phyloP scores from a whole-genome alignment of 345 rosid species.

The Diplotaxis tenuifolia region DNA sequence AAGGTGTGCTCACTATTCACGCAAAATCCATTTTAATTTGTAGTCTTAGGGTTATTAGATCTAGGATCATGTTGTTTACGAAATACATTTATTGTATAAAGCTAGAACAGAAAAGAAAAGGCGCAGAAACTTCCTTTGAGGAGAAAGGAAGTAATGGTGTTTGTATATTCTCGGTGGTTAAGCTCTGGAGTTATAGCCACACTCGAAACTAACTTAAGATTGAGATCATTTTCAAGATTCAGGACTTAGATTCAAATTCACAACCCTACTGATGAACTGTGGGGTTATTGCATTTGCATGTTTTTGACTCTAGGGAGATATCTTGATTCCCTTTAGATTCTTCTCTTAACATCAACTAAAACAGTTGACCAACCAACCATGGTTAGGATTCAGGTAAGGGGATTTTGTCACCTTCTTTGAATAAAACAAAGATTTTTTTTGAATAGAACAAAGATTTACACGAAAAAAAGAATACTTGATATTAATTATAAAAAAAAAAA shows the following conservation, averaged over 20 bases:
- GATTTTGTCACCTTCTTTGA: constrained; percentile 28
- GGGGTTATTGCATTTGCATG: constrained; percentile 58
- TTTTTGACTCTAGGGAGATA: constrained; percentile 73
- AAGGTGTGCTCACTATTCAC: constrained; percentile 47
- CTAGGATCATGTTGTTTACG: constrained; percentile 55
- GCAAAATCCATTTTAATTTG: constrained; percentile 42
- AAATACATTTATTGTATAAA: not conserved
- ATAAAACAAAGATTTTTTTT: no score
- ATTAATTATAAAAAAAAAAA: no score
- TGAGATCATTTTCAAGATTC: constrained; percentile 33
- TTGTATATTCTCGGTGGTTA: constrained; percentile 56
- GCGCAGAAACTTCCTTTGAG: constrained; percentile 45
- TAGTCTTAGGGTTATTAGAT: constrained; percentile 58
- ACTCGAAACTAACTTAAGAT: constrained; percentile 42
- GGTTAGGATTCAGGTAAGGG: constrained; percentile 82
- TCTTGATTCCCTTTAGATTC: constrained; percentile 80
- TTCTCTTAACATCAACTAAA: constrained; percentile 43
- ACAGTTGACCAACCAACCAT: constrained; percentile 61
- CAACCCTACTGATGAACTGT: constrained; percentile 57
- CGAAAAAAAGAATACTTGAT: no score
- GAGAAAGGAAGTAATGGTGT: constrained; percentile 41
- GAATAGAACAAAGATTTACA: no score
- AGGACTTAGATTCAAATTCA: constrained; percentile 29
- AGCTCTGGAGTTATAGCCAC: constrained; percentile 60
- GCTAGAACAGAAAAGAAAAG: constrained; percentile 22